phyloP scores from a whole-genome alignment of 371 early-diverging fungal species.

The Lichtheimia corymbifera region DNA sequence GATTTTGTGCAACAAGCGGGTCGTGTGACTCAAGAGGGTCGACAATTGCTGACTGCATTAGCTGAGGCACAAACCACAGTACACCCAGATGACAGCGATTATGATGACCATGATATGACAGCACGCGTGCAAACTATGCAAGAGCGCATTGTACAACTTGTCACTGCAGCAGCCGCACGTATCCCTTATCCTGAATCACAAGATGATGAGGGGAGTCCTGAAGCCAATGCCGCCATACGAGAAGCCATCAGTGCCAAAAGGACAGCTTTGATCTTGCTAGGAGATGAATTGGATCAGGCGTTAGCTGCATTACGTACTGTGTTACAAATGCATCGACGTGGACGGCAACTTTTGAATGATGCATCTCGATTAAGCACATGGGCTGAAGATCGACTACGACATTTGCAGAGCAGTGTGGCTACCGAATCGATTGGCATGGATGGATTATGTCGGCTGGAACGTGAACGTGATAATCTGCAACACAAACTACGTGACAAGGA shows the following conservation, averaged over 20 bases:
- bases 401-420: conserved; percentile 24
- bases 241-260: conserved; percentile 28
- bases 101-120: conserved; percentile 42
- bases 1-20: conserved; percentile 42
- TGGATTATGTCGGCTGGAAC: conserved; percentile 31
- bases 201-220: conserved; percentile 30
- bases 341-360: conserved; percentile 35
- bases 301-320: conserved; percentile 32
- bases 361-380: conserved; percentile 38
- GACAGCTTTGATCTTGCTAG: conserved; percentile 25
- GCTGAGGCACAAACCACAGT: conserved; percentile 25
- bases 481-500: conserved; percentile 34
- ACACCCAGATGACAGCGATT: conserved; percentile 33
- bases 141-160: conserved; percentile 37
- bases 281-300: conserved; percentile 34
- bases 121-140: conserved; percentile 39
- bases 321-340: conserved; percentile 29
- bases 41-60: conserved; percentile 18
- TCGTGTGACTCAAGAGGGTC: conserved; percentile 16
- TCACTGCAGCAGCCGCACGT: conserved; percentile 31
- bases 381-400: conserved; percentile 38
- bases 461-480: conserved; percentile 23
- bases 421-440: conserved; percentile 22
- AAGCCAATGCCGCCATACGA: conserved; percentile 31
- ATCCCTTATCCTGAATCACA: conserved; percentile 36